Conservation (phyloP, 768 basidiomycete species). For the Lactarius trivialis region DNA sequence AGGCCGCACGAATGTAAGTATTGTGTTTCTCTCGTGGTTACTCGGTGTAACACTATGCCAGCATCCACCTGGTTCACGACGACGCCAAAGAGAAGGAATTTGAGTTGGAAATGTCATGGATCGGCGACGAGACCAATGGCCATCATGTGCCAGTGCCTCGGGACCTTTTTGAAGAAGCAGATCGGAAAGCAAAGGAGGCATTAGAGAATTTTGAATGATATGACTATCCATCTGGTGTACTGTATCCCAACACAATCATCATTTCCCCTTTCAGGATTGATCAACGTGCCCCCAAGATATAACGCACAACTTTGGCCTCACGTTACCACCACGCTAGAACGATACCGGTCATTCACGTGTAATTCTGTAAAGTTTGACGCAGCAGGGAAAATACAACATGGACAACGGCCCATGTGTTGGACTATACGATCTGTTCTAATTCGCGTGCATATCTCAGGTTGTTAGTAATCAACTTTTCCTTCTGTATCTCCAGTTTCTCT, state of each 20-base stretch:
- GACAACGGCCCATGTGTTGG: not conserved
- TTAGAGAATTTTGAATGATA: slow-evolving; percentile 59
- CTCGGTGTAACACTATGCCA: slow-evolving; percentile 30
- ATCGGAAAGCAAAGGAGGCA: slow-evolving; percentile 79
- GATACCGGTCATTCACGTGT: too few species aligned
- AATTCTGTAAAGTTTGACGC: too few species aligned
- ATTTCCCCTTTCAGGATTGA: not conserved
- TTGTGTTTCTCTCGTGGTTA: slow-evolving; percentile 9
- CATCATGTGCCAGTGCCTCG: slow-evolving; percentile 79
- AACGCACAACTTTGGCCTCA: not conserved
- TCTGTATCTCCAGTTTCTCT: slow-evolving; percentile 80
- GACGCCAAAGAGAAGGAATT: slow-evolving; percentile 98
- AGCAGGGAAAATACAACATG: too few species aligned
- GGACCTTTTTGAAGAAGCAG: slow-evolving; percentile 80
- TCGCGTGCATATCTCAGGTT: slow-evolving; percentile 79
- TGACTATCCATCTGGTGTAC: slow-evolving; percentile 19
- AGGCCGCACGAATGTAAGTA: slow-evolving; percentile 91
- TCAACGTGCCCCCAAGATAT: not conserved
- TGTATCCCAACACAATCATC: slow-evolving; percentile 26
- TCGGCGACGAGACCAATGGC: slow-evolving; percentile 76
- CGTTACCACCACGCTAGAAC: too few species aligned
- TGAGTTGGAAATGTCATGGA: slow-evolving; percentile 97
- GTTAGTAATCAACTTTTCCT: slow-evolving; percentile 72
- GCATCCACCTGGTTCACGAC: slow-evolving; percentile 96
- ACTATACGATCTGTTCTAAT: slow-evolving; percentile 83